Conservation (phyloP, 2,329 filamentous ascomycete genomes). For the Orbilia oligospora region DNA sequence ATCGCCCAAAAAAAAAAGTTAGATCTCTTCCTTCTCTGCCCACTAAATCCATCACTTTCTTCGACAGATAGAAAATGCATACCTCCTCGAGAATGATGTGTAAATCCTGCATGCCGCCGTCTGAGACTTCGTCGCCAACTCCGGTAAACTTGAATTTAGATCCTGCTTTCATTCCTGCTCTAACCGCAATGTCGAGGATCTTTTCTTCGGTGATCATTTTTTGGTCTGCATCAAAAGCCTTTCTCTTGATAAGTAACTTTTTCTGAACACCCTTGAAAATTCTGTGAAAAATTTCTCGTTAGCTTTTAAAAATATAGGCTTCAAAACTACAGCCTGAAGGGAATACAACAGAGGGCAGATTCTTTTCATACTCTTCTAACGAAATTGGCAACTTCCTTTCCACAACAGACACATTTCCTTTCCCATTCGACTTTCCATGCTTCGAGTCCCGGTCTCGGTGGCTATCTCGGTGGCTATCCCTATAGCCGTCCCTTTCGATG, state of each 20-base stretch:
- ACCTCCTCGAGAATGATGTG: conserved; percentile 97
- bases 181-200: conserved; percentile 94
- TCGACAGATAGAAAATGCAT: conserved; percentile 67
- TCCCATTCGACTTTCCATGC: conserved; percentile 56
- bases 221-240: conserved; percentile 86
- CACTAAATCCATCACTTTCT: not conserved
- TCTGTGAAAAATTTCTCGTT: conserved; percentile 37
- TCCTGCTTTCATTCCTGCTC: conserved; percentile 93
- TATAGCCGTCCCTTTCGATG: conserved; percentile 53
- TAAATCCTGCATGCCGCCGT: conserved; percentile 93
- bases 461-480: conserved; percentile 53
- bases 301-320: not conserved
- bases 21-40: not conserved
- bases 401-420: conserved; percentile 79
- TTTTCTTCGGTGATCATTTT: conserved; percentile 90
- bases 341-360: not conserved
- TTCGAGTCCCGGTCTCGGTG: conserved; percentile 65
- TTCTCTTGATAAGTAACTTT: conserved; percentile 98
- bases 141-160: conserved; percentile 99
- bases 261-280: conserved; percentile 88
- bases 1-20: not conserved
- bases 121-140: conserved; percentile 91
- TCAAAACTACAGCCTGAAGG: conserved; percentile 20
- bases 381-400: conserved; percentile 85
- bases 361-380: conserved; percentile 77